A percentile compares a stretch with the other conserved stretches of the same genome.
phyloP scores from a whole-genome alignment of 2,329 filamentous ascomycete species.

The Chaetomium sp. region DNA sequence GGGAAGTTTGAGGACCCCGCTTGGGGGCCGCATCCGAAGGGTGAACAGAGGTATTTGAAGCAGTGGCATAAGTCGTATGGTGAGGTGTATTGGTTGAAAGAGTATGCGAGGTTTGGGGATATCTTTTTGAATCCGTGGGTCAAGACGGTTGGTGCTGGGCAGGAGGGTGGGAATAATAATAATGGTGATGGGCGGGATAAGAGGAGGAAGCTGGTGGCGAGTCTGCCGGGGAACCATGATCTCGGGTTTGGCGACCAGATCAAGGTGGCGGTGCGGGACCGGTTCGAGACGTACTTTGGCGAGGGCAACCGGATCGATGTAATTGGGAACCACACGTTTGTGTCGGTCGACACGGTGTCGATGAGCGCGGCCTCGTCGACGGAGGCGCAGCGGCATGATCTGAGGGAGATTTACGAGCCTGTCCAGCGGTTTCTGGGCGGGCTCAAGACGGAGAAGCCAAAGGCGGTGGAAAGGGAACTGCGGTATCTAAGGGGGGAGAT shows the following conservation, averaged over 20 bases:
- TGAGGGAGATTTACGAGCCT: conserved; percentile 65
- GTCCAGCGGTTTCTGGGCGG: conserved; percentile 68
- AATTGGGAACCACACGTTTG: conserved; percentile 90
- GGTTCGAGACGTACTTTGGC: conserved; percentile 85
- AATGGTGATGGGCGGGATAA: conserved; percentile 49
- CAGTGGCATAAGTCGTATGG: conserved; percentile 70
- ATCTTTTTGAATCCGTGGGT: conserved; percentile 74
- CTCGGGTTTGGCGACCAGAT: conserved; percentile 84
- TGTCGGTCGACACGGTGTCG: conserved; percentile 84
- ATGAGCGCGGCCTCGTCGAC: conserved; percentile 63
- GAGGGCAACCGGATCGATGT: conserved; percentile 87
- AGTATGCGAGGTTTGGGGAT: conserved; percentile 78
- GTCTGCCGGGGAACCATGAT: conserved; percentile 91
- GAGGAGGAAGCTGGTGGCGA: conserved; percentile 73
- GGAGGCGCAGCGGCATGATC: conserved; percentile 44
- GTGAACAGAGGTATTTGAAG: conserved; percentile 51
- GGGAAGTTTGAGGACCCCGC: conserved; percentile 54
- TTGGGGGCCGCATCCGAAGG: conserved; percentile 48
- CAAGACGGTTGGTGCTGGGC: conserved; percentile 42
- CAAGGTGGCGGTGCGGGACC: conserved; percentile 68
- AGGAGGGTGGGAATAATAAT: conserved; percentile 25
- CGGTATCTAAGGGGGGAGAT: conserved; percentile 55
- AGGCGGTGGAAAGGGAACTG: conserved; percentile 63
- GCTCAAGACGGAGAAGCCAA: conserved; percentile 58
- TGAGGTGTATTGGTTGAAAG: conserved; percentile 75